Evolutionary conservation across 257 asterid genomes (phyloP).

Genomic region (Coffea eugenioides): DNA sequence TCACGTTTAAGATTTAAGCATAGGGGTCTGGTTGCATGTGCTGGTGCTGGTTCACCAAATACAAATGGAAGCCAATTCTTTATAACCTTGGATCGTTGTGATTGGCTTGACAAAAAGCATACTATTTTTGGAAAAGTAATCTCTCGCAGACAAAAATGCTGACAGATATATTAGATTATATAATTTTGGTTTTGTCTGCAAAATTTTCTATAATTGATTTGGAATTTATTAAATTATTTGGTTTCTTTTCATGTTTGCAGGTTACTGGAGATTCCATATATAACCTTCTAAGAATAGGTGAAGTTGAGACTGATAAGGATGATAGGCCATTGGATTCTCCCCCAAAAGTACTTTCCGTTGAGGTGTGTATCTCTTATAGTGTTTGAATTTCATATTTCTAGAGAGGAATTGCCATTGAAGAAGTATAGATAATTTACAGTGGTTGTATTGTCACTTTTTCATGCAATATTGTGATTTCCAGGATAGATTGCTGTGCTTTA

Average conservation of each 20-base stretch:
- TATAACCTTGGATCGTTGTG: conserved; percentile 78
- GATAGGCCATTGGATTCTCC: conserved; percentile 86
- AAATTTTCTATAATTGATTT: background rate
- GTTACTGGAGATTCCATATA: conserved; percentile 90
- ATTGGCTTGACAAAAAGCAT: conserved; percentile 92
- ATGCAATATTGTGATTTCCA: too few relatives aligned
- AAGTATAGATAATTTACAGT: background rate
- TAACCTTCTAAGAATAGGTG: conserved; percentile 76
- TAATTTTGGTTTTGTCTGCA: background rate
- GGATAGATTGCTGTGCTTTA: background rate
- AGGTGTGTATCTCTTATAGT: conserved; percentile 49
- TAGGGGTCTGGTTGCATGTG: conserved; percentile 96
- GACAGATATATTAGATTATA: background rate
- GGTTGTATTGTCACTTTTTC: too few relatives aligned
- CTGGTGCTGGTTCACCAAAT: conserved; percentile 80
- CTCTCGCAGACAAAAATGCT: background rate
- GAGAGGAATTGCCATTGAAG: background rate
- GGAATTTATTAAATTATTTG: conserved; percentile 19
- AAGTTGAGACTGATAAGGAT: conserved; percentile 74
- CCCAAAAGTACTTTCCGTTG: conserved; percentile 83
- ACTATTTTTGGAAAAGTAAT: conserved; percentile 93
- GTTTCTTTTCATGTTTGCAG: conserved; percentile 34
- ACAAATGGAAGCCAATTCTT: conserved; percentile 96
- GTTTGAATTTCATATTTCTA: conserved; percentile 11
- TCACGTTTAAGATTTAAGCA: conserved; percentile 96